These are phyloP conservation scores for Colletotrichum sansevieriae DNA, from an alignment of 2,329 filamentous ascomycete genomes.

Conservation along the genomic window DNA sequence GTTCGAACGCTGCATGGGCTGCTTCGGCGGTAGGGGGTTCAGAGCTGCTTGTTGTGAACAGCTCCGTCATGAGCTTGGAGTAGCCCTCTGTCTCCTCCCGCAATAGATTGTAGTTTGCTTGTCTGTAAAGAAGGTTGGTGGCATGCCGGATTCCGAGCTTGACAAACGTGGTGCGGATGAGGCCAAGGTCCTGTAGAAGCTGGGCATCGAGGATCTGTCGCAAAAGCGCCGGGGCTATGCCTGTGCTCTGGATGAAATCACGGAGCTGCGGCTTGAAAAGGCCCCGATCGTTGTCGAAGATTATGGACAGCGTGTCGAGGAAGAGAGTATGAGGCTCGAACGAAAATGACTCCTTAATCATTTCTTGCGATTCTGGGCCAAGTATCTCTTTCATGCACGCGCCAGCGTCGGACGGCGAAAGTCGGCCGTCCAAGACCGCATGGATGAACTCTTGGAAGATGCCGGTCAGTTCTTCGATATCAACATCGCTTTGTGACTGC, in stretches of 20 bases:
- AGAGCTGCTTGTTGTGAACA: slow-evolving; percentile 88
- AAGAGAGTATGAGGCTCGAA: slow-evolving; percentile 80
- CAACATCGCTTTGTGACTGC: slow-evolving; percentile 75
- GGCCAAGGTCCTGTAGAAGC: slow-evolving; percentile 79
- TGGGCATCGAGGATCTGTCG: slow-evolving; percentile 86
- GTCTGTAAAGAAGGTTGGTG: slow-evolving; percentile 93
- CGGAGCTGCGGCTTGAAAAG: slow-evolving; percentile 66
- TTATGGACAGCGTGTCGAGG: slow-evolving; percentile 84
- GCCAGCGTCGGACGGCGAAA: slow-evolving; percentile 79
- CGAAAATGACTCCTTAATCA: slow-evolving; percentile 61
- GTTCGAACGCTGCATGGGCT: slow-evolving; percentile 88
- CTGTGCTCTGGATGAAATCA: slow-evolving; percentile 78
- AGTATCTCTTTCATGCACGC: slow-evolving; percentile 80
- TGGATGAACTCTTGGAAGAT: slow-evolving; percentile 89
- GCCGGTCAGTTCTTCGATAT: slow-evolving; percentile 75
- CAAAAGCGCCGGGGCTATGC: slow-evolving; percentile 78
- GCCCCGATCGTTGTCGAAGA: slow-evolving; percentile 77
- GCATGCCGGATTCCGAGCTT: slow-evolving; percentile 88
- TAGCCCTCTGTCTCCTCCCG: slow-evolving; percentile 98
- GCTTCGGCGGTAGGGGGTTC: slow-evolving; percentile 80
- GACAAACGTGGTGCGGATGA: slow-evolving; percentile 88
- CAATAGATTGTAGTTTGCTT: slow-evolving; percentile 96
- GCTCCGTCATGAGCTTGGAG: slow-evolving; percentile 93
- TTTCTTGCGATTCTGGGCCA: slow-evolving; percentile 64
- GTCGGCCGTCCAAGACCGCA: slow-evolving; percentile 76